These are phyloP conservation scores for Eucalyptus sideroxylon DNA, from an alignment of 345 rosid species.

Conservation along the genomic window DNA sequence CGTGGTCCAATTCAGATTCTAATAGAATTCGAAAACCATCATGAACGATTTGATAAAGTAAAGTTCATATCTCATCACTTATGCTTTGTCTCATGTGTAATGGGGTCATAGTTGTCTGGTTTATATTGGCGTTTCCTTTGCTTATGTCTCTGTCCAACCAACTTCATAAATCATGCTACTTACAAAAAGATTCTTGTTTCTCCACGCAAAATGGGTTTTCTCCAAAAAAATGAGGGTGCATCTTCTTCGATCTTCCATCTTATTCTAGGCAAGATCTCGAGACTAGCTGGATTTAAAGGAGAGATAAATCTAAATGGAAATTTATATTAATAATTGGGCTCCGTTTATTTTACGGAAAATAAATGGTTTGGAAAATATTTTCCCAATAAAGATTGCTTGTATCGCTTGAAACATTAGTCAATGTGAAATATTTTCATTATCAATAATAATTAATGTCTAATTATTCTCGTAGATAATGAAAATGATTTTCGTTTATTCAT, in stretches of 20 bases:
- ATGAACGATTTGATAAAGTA: not conserved
- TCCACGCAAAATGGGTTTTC: not conserved
- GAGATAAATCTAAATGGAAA: not conserved
- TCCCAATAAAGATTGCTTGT: accelerated
- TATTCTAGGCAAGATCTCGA: not conserved
- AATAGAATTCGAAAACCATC: not conserved
- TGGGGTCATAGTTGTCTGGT: not conserved
- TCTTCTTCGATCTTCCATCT: not conserved
- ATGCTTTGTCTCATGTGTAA: not conserved
- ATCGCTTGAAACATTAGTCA: not conserved
- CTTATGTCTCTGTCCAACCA: not conserved
- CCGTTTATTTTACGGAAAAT: too few species aligned
- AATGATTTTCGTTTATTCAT: too few species aligned
- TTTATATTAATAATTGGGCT: not conserved
- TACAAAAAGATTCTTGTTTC: not conserved
- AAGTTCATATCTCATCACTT: not conserved
- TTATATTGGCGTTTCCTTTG: not conserved
- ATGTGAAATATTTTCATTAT: too few species aligned
- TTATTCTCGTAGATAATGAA: accelerated
- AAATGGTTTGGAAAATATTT: too few species aligned
- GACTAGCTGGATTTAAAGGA: not conserved
- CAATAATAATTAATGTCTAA: not conserved
- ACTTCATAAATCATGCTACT: not conserved
- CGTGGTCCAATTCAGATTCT: not conserved
- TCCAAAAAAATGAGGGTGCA: not conserved